Evolutionary conservation across 2,329 filamentous ascomycete genomes (phyloP), one percentile per base, ranked within the genome.

Genomic region (Juglanconis juglandina): DNA sequence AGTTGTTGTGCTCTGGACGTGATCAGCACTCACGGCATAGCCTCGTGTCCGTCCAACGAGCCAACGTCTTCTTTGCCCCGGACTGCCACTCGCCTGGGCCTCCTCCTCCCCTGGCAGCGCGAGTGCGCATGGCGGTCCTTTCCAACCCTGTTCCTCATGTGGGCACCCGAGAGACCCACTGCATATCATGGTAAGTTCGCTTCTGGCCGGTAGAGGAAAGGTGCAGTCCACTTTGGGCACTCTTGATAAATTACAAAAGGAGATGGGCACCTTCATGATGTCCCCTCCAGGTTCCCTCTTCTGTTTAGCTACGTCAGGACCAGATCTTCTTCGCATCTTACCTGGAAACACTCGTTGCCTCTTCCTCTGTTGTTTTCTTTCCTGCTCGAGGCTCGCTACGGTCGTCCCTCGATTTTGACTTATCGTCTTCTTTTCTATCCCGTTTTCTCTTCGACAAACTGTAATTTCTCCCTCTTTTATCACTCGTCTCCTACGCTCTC

Each of bases 181-280:
- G 54, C 50, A 47, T 55, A 57, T 42, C 39, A 56, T 54, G 51
- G 34, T 35, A 54, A 62, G 53, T 49, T 63, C 58, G 61, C 61
- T 60, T 52, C 34, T 56, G 51, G 30, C 14, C 48, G 32, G 42
- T 30, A 39, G 49, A 30, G 56, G 57, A 60, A 42, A 53, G 53
- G 41, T 50, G 34, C 61, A 53, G 50, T 51, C 58, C 50, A 47
- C 53, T 60, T 46, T 41, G 58, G 34, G 48, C 39, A 54, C 33
- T 63, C 55, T 55, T 57, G 49, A 60, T 53, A 60, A 48, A 59
- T 54, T 60, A 60, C 54, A 63, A 63, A 63, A 63, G 61, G 61
- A 63, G 61, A 58, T 48, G 56, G 44, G 14, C 51, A 35, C 54
- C 50, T 37, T 56, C n/a, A 51, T 57, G 54, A 37, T 60, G 53